Base-by-base conservation (phyloP, 164 flowering plant genomes). In the Chloranthus sessilifolius region DNA sequence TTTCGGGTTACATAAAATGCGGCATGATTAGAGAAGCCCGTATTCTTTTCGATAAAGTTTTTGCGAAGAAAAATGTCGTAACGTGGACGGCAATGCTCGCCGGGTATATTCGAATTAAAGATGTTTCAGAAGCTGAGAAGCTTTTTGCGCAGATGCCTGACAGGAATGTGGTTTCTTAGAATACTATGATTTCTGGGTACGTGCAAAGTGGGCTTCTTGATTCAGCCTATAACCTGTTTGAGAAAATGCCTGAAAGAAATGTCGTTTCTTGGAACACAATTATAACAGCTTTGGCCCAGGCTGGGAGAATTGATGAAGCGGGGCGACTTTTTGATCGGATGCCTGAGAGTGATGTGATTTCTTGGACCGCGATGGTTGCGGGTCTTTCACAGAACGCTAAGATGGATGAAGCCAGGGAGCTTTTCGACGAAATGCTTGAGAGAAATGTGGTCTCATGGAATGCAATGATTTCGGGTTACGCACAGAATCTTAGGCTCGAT, bases 31-130 rank as follows among this genome's bases (percentile, higher is more conserved):
- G 10, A 28, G 61, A 56, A 37, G 61, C 61, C 28, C 61, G 61
- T 11, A 6, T 17, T 9, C 26, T 58, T 9, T 58, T 58, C 17
- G 61, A 49, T 5, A 6, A 31, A 15, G 20, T 9, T 14, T 22
- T 33, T 11, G 41, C 47, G 6, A 39, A 11, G 33, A 58, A 41
- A 14, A 58, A 58, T 33, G 55, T 58, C 10, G 33, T 49, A 28
- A 58, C 61, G 2, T 58, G 61, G 61, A 58, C 61, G 2, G 55
- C 61, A 0, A 41, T 58, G 48, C 40, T 58, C 3, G 37, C 60
- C 5, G 60, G 60, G 11, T 58, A 58, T 22, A 25, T 58, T 14
- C 47, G 54, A 21, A 0, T 40, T 1, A 49, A 24, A 30, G 33
- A 22, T 10, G 23, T 58, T n/a, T 24, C 29, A 21, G 61, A 58